Base-by-base conservation (phyloP, 208 protist genomes). In the Trypanosoma caninum region DNA sequence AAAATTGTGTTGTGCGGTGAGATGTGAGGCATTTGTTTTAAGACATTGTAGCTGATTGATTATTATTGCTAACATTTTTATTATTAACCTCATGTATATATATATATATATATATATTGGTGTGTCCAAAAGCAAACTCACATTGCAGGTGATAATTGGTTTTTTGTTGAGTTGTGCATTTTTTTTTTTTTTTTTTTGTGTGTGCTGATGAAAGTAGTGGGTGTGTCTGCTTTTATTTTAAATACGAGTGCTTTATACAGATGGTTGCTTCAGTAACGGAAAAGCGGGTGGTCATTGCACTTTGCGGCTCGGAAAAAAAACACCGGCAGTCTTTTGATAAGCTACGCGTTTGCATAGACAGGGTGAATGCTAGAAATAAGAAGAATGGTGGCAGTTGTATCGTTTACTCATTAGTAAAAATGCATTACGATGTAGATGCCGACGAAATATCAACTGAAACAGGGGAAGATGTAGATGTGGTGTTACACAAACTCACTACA, bases 401-500 rank as follows among this genome's bases (percentile, higher is more conserved):
- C n/a, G 40, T 58, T 14, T 74, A 89, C 46, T 70, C 74, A 13
- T 74, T 93, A 27, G 50, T 89, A 6, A 62, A 69, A 23, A 60
- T 93, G 28, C 64, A 79, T 59, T 93, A 85, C 62, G 75, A 90
- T 47, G 40, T 23, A 2, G n/a, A 46, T 1, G 23, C 63, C 11
- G 40, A 77, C 30, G 55, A 58, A 33, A 75, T 93, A 63, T 40
- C 20, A 20, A 42, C 37, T 16, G 59, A 57, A 16, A 63, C 55
- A 13, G 63, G 53, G 10, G 30, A 52, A 13, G 27, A 74, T 18
- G 76, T 86, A 14, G 76, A 91, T 56, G 78, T 90, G 47, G 65
- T 94, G n/a, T 56, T 94, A 6, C 87, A 94, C 67, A 94, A 94
- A 64, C 71, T 89, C 18, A 73, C 77, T 37, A 83, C 84, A 44